phyloP scores from a whole-genome alignment of 1,284 basidiomycete genomes.

The Apiotrichum siamense region DNA sequence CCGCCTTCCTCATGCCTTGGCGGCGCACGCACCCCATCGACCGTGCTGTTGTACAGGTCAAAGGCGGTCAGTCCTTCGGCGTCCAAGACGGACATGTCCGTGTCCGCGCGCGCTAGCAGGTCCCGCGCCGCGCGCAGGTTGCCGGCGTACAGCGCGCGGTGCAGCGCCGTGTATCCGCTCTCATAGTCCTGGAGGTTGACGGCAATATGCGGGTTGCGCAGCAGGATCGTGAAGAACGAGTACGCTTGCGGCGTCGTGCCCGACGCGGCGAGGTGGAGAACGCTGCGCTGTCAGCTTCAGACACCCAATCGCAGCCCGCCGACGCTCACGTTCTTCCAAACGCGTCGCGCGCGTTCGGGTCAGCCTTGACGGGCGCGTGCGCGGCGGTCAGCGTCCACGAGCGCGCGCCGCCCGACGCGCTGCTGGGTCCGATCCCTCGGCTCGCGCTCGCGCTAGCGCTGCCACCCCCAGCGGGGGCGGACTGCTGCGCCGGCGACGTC shows the following conservation, averaged over 20 bases:
- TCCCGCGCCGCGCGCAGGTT: slow-evolving; percentile 75
- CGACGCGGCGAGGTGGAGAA: slow-evolving; percentile 74
- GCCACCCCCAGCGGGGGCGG: slow-evolving; percentile 35
- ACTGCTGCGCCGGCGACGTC: slow-evolving; percentile 35
- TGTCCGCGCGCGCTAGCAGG: slow-evolving; percentile 67
- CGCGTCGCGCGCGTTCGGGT: slow-evolving; percentile 46
- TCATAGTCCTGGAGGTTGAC: slow-evolving; percentile 79
- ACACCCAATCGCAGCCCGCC: slow-evolving; percentile 15
- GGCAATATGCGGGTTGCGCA: slow-evolving; percentile 67
- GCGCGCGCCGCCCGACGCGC: slow-evolving; percentile 51
- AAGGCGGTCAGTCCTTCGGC: slow-evolving; percentile 86
- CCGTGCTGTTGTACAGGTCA: slow-evolving; percentile 87
- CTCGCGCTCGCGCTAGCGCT: too few species aligned
- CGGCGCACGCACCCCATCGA: slow-evolving; percentile 54
- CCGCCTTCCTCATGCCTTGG: too few species aligned
- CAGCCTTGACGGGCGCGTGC: slow-evolving; percentile 41
- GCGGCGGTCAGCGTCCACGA: slow-evolving; percentile 60
- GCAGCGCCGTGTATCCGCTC: slow-evolving; percentile 86
- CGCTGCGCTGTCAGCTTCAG: slow-evolving; percentile 52
- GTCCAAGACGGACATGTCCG: slow-evolving; percentile 73
- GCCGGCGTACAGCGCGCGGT: slow-evolving; percentile 81
- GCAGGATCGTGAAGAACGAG: slow-evolving; percentile 74
- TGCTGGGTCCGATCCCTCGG: slow-evolving; percentile 25
- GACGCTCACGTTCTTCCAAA: slow-evolving; percentile 38
- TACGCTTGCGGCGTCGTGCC: slow-evolving; percentile 57